phyloP scores from a whole-genome alignment of 176 grass and related monocot species.

The Eleusine coracana region DNA sequence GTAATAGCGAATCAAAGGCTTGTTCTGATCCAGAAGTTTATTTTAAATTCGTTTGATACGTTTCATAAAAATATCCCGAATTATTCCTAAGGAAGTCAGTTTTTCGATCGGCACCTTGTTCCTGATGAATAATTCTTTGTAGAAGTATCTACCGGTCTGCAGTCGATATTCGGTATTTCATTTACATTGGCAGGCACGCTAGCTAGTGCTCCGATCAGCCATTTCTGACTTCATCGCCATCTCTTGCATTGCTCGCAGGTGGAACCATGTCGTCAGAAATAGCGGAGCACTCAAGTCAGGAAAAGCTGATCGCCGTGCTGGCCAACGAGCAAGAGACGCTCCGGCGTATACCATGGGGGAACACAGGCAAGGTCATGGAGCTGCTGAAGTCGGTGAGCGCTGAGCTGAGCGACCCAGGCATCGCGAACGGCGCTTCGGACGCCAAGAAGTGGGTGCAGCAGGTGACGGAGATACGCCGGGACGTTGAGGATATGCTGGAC shows the following conservation, averaged over 20 bases:
- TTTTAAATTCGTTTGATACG: too few species aligned
- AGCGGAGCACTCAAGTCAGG: background rate
- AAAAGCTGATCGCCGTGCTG: constrained; percentile 11
- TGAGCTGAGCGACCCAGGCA: background rate
- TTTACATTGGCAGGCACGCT: too few species aligned
- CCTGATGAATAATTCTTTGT: background rate
- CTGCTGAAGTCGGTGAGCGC: background rate
- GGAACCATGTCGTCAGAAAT: background rate
- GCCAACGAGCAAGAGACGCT: constrained; percentile 11
- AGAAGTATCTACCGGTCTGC: background rate
- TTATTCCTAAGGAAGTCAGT: too few species aligned
- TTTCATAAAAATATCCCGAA: too few species aligned
- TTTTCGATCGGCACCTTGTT: background rate
- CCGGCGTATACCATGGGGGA: constrained; percentile 1
- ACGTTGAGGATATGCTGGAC: constrained; percentile 19
- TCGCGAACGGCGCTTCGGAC: background rate
- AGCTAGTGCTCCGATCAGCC: background rate
- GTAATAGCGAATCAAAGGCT: too few species aligned
- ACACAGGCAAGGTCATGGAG: background rate
- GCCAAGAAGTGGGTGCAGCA: constrained; percentile 21
- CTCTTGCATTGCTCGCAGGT: background rate
- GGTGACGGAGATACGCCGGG: background rate
- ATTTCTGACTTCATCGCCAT: too few species aligned
- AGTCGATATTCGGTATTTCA: too few species aligned
- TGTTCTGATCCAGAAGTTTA: too few species aligned